These are phyloP conservation scores for Botryotinia convoluta DNA, from an alignment of 2,329 filamentous ascomycete genomes.

Conservation along the genomic window DNA sequence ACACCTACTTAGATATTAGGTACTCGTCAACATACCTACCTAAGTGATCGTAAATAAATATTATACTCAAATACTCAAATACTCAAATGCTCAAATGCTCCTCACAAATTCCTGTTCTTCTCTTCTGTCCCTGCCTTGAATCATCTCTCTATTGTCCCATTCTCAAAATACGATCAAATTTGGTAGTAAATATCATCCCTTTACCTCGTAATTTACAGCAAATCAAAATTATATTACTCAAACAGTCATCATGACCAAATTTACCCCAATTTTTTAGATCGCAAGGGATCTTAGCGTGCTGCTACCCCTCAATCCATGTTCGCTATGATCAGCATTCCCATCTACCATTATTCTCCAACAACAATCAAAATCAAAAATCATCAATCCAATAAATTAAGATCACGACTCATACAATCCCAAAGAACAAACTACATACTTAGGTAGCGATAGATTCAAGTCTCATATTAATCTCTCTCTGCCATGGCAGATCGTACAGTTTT, in stretches of 20 bases:
- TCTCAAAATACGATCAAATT: background rate
- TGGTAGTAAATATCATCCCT: background rate
- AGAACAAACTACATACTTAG: background rate
- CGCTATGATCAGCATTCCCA: background rate
- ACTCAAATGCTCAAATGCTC: too few relatives aligned
- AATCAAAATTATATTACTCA: background rate
- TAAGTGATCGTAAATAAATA: background rate
- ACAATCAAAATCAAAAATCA: background rate
- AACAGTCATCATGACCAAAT: background rate
- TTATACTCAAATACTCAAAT: too few relatives aligned
- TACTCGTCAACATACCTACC: too few relatives aligned
- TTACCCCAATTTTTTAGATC: background rate
- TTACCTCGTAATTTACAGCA: background rate
- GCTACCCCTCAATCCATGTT: conserved; percentile 13
- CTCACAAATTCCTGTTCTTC: background rate
- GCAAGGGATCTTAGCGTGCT: background rate
- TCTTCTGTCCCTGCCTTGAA: background rate
- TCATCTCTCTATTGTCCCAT: background rate
- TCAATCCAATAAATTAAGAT: background rate
- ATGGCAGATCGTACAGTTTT: conserved; percentile 33
- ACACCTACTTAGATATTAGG: too few relatives aligned
- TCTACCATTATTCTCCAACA: background rate
- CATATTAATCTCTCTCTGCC: background rate
- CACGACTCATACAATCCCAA: background rate
- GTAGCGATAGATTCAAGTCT: background rate